Evolutionary conservation across 2,329 filamentous ascomycete genomes (phyloP).

Genomic region (Penicillium concentricum): DNA sequence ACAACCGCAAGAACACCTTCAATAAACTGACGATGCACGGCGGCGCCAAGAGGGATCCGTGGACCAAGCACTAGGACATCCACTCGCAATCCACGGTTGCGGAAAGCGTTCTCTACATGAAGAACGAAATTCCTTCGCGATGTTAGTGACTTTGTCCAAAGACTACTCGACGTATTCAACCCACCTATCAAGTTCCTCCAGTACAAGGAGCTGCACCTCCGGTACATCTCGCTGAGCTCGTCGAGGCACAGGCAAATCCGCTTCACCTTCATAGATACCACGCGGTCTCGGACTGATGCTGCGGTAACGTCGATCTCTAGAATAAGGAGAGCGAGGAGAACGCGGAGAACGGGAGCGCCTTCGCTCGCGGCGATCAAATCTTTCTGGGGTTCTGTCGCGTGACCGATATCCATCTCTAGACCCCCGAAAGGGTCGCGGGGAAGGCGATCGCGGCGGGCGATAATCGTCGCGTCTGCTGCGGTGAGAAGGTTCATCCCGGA

Average conservation of each 20-base stretch:
- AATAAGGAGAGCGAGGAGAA: slow-evolving; percentile 50
- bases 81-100: slow-evolving; percentile 67
- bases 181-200: slow-evolving; percentile 68
- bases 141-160: slow-evolving; percentile 7
- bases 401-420: slow-evolving; percentile 63
- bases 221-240: slow-evolving; percentile 74
- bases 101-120: slow-evolving; percentile 78
- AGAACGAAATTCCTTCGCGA: slow-evolving; percentile 68
- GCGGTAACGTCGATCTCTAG: slow-evolving; percentile 62
- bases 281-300: slow-evolving; percentile 66
- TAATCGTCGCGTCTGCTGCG: slow-evolving; percentile 62
- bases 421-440: slow-evolving; percentile 58
- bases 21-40: slow-evolving; percentile 81
- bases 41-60: slow-evolving; percentile 70
- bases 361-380: slow-evolving; percentile 54
- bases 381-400: slow-evolving; percentile 46
- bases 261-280: slow-evolving; percentile 56
- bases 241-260: slow-evolving; percentile 69
- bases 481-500: slow-evolving; percentile 47
- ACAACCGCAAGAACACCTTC: slow-evolving; percentile 87
- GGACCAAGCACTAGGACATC: slow-evolving; percentile 79
- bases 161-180: slow-evolving; percentile 7
- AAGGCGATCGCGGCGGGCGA: slow-evolving; percentile 58
- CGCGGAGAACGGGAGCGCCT: slow-evolving; percentile 65
- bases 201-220: slow-evolving; percentile 82